A percentile compares a stretch with the other conserved stretches of the same genome.
These are phyloP conservation scores for Suillus ampliporus DNA, from an alignment of 768 basidiomycete genomes.

Conservation along the genomic window DNA sequence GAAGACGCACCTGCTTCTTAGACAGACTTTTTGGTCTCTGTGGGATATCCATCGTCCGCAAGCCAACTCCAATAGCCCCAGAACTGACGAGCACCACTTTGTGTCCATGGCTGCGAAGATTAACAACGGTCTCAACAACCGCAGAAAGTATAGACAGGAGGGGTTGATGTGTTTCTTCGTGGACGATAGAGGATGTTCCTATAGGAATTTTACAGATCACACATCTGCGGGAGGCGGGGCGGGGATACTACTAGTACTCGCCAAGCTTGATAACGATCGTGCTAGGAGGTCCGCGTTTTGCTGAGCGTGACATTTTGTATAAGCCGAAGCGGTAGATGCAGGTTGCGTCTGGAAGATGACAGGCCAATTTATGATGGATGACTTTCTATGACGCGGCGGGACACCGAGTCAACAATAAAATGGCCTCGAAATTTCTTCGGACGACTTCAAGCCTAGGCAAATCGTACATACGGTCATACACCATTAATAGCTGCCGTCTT, in stretches of 20 bases:
- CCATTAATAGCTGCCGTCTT: too few relatives aligned
- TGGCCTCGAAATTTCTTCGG: neutral
- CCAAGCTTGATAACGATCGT: slow-evolving; percentile 91
- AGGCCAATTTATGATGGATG: neutral
- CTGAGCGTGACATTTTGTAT: slow-evolving; percentile 24
- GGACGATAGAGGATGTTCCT: slow-evolving; percentile 96
- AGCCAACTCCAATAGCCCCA: slow-evolving; percentile 95
- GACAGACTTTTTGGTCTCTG: slow-evolving; percentile 83
- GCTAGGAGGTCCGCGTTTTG: slow-evolving; percentile 42
- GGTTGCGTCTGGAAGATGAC: neutral
- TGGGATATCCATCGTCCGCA: slow-evolving; percentile 88
- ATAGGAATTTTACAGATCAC: slow-evolving; percentile 19
- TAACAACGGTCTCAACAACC: slow-evolving; percentile 88
- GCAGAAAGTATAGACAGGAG: slow-evolving; percentile 90
- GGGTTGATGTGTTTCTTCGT: slow-evolving; percentile 91
- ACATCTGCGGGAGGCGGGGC: slow-evolving; percentile 12
- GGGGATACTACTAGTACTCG: slow-evolving; percentile 37
- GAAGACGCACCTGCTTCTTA: slow-evolving; percentile 82
- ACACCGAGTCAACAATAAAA: neutral
- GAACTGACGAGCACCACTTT: slow-evolving; percentile 95
- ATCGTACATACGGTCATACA: too few relatives aligned
- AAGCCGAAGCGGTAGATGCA: neutral
- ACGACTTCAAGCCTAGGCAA: neutral
- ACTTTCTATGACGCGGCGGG: neutral
- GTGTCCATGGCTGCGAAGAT: slow-evolving; percentile 81